A percentile compares a stretch with the other conserved stretches of the same genome.
Conservation (phyloP, 768 basidiomycete species). For the Lentinula lateritia region DNA sequence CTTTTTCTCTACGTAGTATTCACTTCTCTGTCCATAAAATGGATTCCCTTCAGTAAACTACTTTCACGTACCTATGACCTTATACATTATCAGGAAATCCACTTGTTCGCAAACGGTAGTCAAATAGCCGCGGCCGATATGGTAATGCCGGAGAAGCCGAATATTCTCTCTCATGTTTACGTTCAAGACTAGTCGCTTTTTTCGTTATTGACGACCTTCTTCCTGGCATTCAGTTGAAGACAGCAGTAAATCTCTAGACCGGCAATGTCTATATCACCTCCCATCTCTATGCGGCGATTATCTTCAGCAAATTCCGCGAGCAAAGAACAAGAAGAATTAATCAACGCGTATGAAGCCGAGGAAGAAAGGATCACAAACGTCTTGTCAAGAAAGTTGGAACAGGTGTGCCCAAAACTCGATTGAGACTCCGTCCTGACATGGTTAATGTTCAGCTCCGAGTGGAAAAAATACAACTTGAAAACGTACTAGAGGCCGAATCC, state of each 20-base stretch:
- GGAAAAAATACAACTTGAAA: slow-evolving; percentile 82
- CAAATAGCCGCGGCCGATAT: not conserved
- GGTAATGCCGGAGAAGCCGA: not conserved
- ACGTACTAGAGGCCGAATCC: slow-evolving; percentile 78
- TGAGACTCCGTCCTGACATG: not conserved
- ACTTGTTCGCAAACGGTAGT: no score
- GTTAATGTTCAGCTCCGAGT: slow-evolving; percentile 54
- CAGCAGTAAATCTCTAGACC: not conserved
- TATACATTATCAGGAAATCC: no score
- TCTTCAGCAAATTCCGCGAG: slow-evolving; percentile 37
- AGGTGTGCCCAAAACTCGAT: slow-evolving; percentile 37
- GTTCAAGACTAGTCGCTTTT: not conserved
- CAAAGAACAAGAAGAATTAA: slow-evolving; percentile 66
- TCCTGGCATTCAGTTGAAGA: not conserved
- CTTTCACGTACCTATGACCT: no score
- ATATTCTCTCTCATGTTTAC: not conserved
- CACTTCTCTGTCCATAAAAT: no score
- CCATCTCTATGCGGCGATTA: slow-evolving; percentile 55
- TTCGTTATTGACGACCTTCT: not conserved
- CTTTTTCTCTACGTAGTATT: no score
- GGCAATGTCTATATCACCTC: slow-evolving; percentile 21
- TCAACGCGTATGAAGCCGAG: slow-evolving; percentile 87
- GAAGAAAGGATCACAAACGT: slow-evolving; percentile 86
- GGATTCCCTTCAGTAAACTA: no score
- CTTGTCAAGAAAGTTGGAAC: slow-evolving; percentile 77